phyloP scores from a whole-genome alignment of 192 early-diverging fungal genomes.

The Podila epigama region DNA sequence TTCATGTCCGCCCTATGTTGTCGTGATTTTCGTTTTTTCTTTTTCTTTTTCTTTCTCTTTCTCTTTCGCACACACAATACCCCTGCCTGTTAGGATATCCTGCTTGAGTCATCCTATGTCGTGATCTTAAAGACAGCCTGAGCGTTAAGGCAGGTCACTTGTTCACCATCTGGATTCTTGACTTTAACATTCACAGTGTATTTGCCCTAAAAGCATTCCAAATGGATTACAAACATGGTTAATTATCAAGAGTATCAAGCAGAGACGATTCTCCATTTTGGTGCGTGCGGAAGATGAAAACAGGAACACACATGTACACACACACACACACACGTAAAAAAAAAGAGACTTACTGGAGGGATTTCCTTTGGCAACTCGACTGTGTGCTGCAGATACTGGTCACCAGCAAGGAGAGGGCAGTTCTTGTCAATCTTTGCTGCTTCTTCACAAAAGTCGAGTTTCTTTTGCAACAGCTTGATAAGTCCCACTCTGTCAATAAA shows the following conservation, averaged over 20 bases:
- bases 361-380: slow-evolving; percentile 65
- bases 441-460: slow-evolving; percentile 61
- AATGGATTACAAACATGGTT: neutral
- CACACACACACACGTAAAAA: neutral
- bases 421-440: slow-evolving; percentile 53
- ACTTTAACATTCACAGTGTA: slow-evolving; percentile 57
- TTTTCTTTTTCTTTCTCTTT: no score
- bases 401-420: slow-evolving; percentile 57
- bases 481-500: slow-evolving; percentile 40
- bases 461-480: slow-evolving; percentile 54
- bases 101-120: no score
- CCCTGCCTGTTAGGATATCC: no score
- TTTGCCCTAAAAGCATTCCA: slow-evolving; percentile 52
- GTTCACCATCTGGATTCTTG: slow-evolving; percentile 38
- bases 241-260: neutral
- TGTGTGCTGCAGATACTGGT: slow-evolving; percentile 43
- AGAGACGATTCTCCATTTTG: no score
- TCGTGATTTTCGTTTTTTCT: no score
- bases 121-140: slow-evolving; percentile 37
- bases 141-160: slow-evolving; percentile 57
- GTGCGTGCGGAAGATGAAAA: neutral
- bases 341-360: slow-evolving; percentile 51
- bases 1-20: no score
- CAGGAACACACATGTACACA: neutral
- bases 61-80: no score